phyloP scores from a whole-genome alignment of 2,329 filamentous ascomycete genomes.

The Phyllosticta citrichinensis region DNA sequence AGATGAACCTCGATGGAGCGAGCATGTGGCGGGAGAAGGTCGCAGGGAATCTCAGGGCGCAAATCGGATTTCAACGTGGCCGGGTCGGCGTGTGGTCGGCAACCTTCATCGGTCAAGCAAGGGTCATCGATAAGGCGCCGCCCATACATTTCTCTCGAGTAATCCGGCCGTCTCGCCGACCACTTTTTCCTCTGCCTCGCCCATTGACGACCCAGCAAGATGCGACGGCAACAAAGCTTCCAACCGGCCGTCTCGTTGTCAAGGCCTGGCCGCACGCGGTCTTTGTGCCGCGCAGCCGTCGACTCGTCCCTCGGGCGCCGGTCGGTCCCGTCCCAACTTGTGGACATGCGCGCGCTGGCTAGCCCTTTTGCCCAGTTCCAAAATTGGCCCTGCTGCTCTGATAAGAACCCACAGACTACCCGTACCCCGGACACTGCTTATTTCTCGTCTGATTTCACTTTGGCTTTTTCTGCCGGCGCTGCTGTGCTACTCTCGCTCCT shows the following conservation, averaged over 20 bases:
- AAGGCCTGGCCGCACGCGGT: background rate
- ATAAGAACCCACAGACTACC: constrained; percentile 2
- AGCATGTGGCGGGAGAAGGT: background rate
- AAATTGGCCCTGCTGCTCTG: constrained; percentile 6
- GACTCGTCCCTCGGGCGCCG: background rate
- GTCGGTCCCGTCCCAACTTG: constrained; percentile 3
- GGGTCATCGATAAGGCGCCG: constrained; percentile 1
- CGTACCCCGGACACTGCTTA: constrained; percentile 1
- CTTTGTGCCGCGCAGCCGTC: background rate
- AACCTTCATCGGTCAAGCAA: no score
- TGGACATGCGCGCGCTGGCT: background rate
- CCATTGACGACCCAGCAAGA: background rate
- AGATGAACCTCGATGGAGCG: background rate
- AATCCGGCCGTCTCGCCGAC: constrained; percentile 1
- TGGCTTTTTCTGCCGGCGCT: background rate
- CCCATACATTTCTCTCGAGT: constrained; percentile 8
- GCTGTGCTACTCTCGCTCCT: background rate
- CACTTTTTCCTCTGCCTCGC: background rate
- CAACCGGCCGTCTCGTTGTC: background rate
- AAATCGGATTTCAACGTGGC: background rate
- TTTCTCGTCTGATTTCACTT: background rate
- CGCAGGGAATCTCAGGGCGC: background rate
- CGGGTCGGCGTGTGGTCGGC: background rate
- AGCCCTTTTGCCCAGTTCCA: constrained; percentile 4
- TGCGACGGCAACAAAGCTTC: background rate